Base-by-base conservation (phyloP, 2,329 filamentous ascomycete genomes). In the Epicoccum nigrum region DNA sequence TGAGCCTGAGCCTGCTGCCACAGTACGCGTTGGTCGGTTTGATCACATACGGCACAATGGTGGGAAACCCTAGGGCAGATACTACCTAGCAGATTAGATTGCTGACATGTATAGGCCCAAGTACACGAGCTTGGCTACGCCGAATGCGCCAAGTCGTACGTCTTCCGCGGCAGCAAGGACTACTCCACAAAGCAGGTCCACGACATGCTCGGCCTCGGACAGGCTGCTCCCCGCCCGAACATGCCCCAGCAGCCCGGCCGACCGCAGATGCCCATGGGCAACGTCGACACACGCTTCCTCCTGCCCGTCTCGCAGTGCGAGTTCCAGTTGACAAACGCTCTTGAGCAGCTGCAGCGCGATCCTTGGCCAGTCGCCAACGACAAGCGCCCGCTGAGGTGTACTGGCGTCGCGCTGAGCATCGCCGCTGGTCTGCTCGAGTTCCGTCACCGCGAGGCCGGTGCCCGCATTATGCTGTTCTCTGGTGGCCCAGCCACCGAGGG, bases 141-240 rank as follows among this genome's bases (percentile, higher is more conserved):
- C 47, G 94, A 97, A 76, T 99, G 94, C 76, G 91, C 94, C 60
- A 99, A 97, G 77, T 97, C 93, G 5, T 99, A 97, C 68, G 94
- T 99, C 33, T 99, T 99, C 82, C 86, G 93, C 49, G 94, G 94
- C 31, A 97, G 87, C 81, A 99, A 97, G 80, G 94, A 99, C 69
- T 99, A 99, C 74, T 83, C 87, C n/a, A 90, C 92, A 45, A 97
- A 97, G 78, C 92, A 97, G 73, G 92, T 99, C n/a, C 93, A 97
- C 75, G 94, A 99, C 70, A 99, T 99, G 94, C 86, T 99, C 42
- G 94, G 92, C 21, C 81, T 97, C 46, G 81, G 87, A 39, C 83
- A 88, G 16, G 81, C 89, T 19, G 85, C 86, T 28, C 74, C 91
- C 58, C 86, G 94, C 59, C 91, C 92, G 19, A 66, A 64, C 38